A percentile compares a stretch with the other conserved stretches of the same genome.
Conservation (phyloP, 306 rosid species). For the Adenanthera pavonina region DNA sequence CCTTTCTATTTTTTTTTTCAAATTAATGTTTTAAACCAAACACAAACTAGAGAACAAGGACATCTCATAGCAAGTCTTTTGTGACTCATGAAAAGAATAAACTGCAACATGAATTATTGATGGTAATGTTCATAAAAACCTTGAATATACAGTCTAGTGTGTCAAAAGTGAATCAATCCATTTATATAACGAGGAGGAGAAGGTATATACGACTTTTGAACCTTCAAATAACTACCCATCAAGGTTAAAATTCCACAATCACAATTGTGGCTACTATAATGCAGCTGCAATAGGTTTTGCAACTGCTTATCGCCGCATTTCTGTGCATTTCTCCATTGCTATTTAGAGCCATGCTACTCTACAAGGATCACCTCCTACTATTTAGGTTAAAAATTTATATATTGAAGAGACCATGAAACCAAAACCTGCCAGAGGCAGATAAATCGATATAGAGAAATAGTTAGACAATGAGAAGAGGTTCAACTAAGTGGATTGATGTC, state of each 20-base stretch:
- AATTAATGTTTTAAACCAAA: background rate
- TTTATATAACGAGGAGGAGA: background rate
- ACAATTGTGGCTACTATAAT: background rate
- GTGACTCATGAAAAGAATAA: background rate
- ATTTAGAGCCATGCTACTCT: background rate
- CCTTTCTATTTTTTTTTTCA: background rate
- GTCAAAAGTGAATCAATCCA: background rate
- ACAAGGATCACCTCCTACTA: background rate
- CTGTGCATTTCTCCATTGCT: background rate
- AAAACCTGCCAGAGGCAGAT: background rate
- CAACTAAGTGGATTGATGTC: background rate
- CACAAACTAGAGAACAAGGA: background rate
- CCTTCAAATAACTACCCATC: background rate
- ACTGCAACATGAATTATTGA: background rate
- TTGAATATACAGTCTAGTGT: background rate
- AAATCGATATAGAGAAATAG: background rate
- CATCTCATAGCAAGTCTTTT: background rate
- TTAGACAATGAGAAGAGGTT: background rate
- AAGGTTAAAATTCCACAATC: background rate
- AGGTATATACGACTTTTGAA: background rate
- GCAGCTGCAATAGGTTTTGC: background rate
- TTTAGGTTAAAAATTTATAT: background rate
- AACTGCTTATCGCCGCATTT: background rate
- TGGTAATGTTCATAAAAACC: background rate
- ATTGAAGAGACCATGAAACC: too few relatives aligned